Conservation (phyloP, 148 eudicot genomes). For the Euryodendron excelsum region DNA sequence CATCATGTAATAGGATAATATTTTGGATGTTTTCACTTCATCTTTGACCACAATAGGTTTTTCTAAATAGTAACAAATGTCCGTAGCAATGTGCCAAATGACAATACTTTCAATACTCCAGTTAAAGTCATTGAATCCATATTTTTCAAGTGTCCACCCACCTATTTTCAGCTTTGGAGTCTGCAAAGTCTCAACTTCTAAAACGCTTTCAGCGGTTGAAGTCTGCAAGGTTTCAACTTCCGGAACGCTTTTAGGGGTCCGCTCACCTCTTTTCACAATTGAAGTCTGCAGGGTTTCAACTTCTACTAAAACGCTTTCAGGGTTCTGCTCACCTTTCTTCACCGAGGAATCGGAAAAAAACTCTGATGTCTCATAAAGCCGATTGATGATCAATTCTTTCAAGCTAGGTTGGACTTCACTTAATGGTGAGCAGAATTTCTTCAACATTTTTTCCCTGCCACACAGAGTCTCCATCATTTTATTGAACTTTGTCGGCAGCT, state of each 20-base stretch:
- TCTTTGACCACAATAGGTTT: background rate
- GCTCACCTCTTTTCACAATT: too few species aligned
- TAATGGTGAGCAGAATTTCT: background rate
- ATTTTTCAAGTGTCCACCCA: background rate
- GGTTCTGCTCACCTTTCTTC: background rate
- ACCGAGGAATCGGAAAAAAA: too few species aligned
- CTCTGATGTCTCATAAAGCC: background rate
- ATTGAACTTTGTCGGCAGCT: background rate
- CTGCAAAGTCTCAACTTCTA: too few species aligned
- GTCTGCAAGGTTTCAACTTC: too few species aligned
- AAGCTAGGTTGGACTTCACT: background rate
- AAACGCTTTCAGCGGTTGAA: too few species aligned
- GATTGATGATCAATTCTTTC: background rate
- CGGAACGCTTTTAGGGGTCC: too few species aligned
- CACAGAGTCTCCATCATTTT: background rate
- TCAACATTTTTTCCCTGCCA: background rate
- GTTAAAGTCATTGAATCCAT: background rate
- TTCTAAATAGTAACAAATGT: background rate
- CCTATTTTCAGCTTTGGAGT: too few species aligned
- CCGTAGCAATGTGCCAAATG: background rate
- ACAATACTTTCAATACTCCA: background rate
- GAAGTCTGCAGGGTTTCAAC: too few species aligned
- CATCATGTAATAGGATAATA: background rate
- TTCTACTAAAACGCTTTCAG: too few species aligned
- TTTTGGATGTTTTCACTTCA: background rate